These are phyloP conservation scores for Aspergillus panamensis DNA, from an alignment of 495 filamentous ascomycete species.

Conservation along the genomic window DNA sequence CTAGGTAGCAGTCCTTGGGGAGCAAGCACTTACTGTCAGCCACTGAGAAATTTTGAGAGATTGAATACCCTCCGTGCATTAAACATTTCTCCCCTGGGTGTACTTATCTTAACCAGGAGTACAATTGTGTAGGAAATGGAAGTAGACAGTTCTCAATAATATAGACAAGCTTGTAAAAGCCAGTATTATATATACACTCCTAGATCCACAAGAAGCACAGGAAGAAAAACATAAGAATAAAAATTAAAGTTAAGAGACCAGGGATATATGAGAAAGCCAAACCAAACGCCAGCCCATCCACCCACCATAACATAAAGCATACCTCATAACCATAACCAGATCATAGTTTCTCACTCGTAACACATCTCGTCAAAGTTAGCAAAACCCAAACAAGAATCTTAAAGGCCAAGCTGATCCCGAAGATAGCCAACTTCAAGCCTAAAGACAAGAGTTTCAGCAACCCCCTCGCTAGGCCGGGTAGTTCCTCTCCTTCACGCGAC, in stretches of 20 bases:
- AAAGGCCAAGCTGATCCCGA: conserved; percentile 32
- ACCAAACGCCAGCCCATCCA: neutral
- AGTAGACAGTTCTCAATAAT: too few relatives aligned
- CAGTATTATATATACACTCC: too few relatives aligned
- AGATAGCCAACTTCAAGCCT: conserved; percentile 38
- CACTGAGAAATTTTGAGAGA: too few relatives aligned
- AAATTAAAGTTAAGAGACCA: neutral
- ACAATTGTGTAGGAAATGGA: too few relatives aligned
- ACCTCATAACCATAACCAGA: neutral
- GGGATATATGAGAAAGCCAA: neutral
- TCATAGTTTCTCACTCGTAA: conserved; percentile 43
- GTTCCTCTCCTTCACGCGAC: conserved; percentile 35
- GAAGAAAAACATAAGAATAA: neutral
- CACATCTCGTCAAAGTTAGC: conserved; percentile 35
- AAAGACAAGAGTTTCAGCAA: conserved; percentile 38
- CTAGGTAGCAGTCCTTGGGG: too few relatives aligned
- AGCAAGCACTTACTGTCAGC: too few relatives aligned
- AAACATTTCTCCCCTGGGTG: too few relatives aligned
- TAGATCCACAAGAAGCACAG: neutral
- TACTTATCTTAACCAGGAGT: too few relatives aligned
- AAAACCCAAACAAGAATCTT: conserved; percentile 42
- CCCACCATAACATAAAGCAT: neutral
- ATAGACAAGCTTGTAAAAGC: too few relatives aligned
- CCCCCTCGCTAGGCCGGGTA: conserved; percentile 36
- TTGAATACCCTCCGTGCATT: too few relatives aligned